Evolutionary conservation across 257 asterid species (phyloP).

Genomic region (Capsicum rhomboideum): DNA sequence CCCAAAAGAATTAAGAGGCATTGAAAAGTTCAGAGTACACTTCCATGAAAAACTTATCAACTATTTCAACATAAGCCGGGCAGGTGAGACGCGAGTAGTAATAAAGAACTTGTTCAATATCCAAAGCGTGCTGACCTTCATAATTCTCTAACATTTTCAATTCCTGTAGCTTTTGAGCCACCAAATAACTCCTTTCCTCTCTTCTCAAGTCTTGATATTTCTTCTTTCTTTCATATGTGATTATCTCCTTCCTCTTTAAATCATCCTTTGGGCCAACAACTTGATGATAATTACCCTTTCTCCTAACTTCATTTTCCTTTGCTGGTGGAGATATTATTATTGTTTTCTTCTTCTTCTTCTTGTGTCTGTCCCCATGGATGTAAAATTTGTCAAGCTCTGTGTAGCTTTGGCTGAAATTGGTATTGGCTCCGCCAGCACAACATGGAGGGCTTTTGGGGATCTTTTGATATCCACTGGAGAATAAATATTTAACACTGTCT

Average conservation of each 20-base stretch:
- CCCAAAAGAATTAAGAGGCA: not conserved
- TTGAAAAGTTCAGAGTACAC: slow-evolving; percentile 26
- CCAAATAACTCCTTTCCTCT: slow-evolving; percentile 14
- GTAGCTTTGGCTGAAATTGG: not conserved
- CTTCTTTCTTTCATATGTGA: slow-evolving; percentile 15
- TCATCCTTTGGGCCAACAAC: not conserved
- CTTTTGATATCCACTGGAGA: slow-evolving; percentile 29
- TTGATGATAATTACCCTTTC: not conserved
- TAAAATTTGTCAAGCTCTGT: slow-evolving; percentile 5
- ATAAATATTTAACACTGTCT: slow-evolving; percentile 18
- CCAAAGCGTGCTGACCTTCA: slow-evolving; percentile 22
- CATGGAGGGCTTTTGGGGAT: slow-evolving; percentile 26
- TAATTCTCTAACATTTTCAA: slow-evolving; percentile 27
- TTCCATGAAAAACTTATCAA: slow-evolving; percentile 44
- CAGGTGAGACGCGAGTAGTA: slow-evolving; percentile 32
- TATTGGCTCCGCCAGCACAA: not conserved
- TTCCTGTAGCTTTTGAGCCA: slow-evolving; percentile 21
- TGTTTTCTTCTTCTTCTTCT: not conserved
- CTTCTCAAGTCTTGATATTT: not conserved
- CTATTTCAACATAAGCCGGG: slow-evolving; percentile 44
- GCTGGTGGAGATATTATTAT: not conserved
- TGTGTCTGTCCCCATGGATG: not conserved
- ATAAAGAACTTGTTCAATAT: slow-evolving; percentile 26
- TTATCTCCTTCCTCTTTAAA: slow-evolving; percentile 6
- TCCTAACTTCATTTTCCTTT: not conserved